Percentiles rank a stretch among this genome's conserved stretches.
phyloP scores from a whole-genome alignment of 192 early-diverging fungal species.

The Coemansia sp. region DNA sequence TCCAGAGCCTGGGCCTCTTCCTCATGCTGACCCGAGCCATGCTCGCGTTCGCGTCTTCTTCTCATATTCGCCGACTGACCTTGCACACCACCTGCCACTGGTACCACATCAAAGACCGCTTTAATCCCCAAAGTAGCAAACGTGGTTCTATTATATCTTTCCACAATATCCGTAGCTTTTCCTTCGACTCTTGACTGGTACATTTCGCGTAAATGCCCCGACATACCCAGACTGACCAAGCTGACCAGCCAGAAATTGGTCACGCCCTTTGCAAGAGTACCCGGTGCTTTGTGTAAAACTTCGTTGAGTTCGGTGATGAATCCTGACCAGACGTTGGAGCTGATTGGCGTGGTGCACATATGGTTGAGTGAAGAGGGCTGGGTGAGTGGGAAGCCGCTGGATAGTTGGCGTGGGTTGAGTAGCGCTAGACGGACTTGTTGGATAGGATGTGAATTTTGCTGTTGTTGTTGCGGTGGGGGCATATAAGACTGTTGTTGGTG shows the following conservation, averaged over 20 bases:
- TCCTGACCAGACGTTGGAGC: slow-evolving; percentile 12
- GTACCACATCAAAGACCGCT: slow-evolving; percentile 11
- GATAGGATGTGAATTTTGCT: neutral
- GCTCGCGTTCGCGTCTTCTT: neutral
- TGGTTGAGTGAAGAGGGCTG: slow-evolving; percentile 16
- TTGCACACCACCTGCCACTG: neutral
- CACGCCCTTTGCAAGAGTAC: slow-evolving; percentile 19
- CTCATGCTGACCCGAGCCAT: neutral
- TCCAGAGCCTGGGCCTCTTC: neutral
- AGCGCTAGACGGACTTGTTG: slow-evolving; percentile 15
- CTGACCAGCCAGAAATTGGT: slow-evolving; percentile 31
- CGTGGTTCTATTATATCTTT: slow-evolving; percentile 27
- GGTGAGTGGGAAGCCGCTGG: slow-evolving; percentile 28
- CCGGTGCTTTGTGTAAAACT: slow-evolving; percentile 24
- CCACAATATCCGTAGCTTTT: slow-evolving; percentile 21
- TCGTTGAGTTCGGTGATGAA: slow-evolving; percentile 39
- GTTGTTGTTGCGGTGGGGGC: neutral
- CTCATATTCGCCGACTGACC: neutral
- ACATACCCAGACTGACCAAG: slow-evolving; percentile 31
- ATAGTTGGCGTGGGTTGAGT: slow-evolving; percentile 22
- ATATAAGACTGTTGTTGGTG: neutral
- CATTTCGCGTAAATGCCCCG: slow-evolving; percentile 14
- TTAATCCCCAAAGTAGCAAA: slow-evolving; percentile 29
- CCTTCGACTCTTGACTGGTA: slow-evolving; percentile 11
- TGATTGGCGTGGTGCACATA: slow-evolving; percentile 9